phyloP scores from a whole-genome alignment of 148 eudicot genomes.

The Cornus suecica region DNA sequence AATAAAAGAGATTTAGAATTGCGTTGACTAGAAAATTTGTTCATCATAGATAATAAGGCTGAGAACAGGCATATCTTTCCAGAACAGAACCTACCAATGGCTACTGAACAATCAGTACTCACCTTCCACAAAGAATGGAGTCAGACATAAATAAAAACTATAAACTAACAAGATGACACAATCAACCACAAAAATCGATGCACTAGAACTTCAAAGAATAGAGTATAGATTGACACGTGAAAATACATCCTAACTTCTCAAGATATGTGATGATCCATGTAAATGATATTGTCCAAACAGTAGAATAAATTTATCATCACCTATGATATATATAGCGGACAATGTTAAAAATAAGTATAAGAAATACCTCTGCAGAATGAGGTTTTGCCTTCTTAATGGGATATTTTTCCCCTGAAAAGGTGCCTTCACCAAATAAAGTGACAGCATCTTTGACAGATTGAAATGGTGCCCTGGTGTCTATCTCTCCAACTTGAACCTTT shows the following conservation, averaged over 20 bases:
- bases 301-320: neutral
- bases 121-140: neutral
- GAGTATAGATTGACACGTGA: neutral
- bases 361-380: constrained; percentile 59
- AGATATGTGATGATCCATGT: neutral
- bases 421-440: constrained; percentile 70
- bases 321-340: neutral
- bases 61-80: neutral
- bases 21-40: no score
- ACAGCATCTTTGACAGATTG: constrained; percentile 90
- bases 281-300: neutral
- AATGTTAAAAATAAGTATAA: neutral
- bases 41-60: neutral
- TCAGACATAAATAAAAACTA: no score
- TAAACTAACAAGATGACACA: neutral
- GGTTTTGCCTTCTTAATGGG: constrained; percentile 54
- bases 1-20: no score
- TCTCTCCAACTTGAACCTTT: constrained; percentile 67
- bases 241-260: neutral
- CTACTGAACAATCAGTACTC: neutral
- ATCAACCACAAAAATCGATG: neutral
- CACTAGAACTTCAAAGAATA: no score
- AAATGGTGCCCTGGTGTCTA: constrained; percentile 81
- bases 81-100: constrained; percentile 1
- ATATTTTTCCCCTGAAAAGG: constrained; percentile 53